Evolutionary conservation across 2,329 filamentous ascomycete genomes (phyloP).

Genomic region (Penicillium sp.): DNA sequence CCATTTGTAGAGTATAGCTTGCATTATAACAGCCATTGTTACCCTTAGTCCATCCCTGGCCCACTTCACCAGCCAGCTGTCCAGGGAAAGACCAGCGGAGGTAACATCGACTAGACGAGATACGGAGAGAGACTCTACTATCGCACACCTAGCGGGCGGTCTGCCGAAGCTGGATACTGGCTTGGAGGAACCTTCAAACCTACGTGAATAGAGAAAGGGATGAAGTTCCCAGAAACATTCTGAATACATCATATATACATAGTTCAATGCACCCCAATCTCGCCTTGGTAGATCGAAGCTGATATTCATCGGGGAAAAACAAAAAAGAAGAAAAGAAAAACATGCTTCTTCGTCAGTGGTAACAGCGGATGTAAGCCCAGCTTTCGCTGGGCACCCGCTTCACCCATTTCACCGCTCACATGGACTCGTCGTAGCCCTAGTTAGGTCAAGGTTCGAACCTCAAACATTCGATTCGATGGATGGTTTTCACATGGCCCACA

Average conservation of each 20-base stretch:
- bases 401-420: constrained; percentile 7
- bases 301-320: constrained; percentile 2
- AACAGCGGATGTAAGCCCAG: background rate
- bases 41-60: too few species aligned
- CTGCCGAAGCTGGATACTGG: too few species aligned
- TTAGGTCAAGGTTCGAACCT: too few species aligned
- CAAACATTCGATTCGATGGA: too few species aligned
- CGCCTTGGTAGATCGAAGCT: background rate
- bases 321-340: constrained; percentile 2
- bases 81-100: too few species aligned
- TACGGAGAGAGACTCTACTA: too few species aligned
- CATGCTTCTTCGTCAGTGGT: constrained; percentile 12
- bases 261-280: background rate
- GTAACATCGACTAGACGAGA: too few species aligned
- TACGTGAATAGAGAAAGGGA: background rate
- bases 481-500: too few species aligned
- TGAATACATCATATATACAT: constrained; percentile 11
- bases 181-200: too few species aligned
- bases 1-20: background rate
- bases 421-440: constrained; percentile 9
- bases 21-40: too few species aligned
- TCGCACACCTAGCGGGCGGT: too few species aligned
- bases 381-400: background rate
- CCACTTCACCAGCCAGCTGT: too few species aligned
- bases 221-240: background rate